Conservation (phyloP, 108 stramenopile genomes). For the Nitzschia sp. region DNA sequence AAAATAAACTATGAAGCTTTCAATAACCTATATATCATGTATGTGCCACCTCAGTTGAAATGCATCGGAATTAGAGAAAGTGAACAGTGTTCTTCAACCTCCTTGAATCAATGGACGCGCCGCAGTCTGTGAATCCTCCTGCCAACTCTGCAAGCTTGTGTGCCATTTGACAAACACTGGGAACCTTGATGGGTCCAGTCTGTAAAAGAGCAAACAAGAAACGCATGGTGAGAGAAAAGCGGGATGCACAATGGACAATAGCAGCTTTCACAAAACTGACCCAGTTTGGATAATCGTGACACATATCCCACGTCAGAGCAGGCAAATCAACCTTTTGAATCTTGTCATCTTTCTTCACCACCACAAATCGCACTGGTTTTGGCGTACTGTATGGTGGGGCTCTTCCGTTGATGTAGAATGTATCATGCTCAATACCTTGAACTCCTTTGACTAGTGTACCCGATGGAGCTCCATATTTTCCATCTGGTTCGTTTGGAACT, state of each 20-base stretch:
- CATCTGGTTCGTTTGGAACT: conserved; percentile 35
- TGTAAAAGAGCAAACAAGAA: not conserved
- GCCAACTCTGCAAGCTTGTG: conserved; percentile 75
- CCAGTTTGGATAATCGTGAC: conserved; percentile 76
- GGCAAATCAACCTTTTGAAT: conserved; percentile 38
- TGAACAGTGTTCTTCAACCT: conserved; percentile 46
- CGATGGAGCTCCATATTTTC: conserved; percentile 46
- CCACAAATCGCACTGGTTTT: conserved; percentile 60
- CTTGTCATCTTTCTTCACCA: conserved; percentile 42
- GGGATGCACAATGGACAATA: not conserved
- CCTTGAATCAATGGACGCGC: conserved; percentile 39
- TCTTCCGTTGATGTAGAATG: conserved; percentile 67
- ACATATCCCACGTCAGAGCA: conserved; percentile 52
- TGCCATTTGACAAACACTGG: conserved; percentile 53
- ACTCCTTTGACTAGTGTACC: conserved; percentile 57
- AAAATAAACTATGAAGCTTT: too few relatives aligned
- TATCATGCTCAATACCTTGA: conserved; percentile 48
- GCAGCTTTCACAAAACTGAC: too few relatives aligned
- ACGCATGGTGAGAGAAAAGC: not conserved
- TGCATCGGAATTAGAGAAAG: conserved; percentile 42
- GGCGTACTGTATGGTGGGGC: conserved; percentile 59
- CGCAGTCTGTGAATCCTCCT: conserved; percentile 52
- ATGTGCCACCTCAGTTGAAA: too few relatives aligned
- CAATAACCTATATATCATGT: too few relatives aligned
- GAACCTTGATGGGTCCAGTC: conserved; percentile 62